These are phyloP conservation scores for Agaricus sinodeliciosus DNA, from an alignment of 768 basidiomycete species.

Conservation along the genomic window DNA sequence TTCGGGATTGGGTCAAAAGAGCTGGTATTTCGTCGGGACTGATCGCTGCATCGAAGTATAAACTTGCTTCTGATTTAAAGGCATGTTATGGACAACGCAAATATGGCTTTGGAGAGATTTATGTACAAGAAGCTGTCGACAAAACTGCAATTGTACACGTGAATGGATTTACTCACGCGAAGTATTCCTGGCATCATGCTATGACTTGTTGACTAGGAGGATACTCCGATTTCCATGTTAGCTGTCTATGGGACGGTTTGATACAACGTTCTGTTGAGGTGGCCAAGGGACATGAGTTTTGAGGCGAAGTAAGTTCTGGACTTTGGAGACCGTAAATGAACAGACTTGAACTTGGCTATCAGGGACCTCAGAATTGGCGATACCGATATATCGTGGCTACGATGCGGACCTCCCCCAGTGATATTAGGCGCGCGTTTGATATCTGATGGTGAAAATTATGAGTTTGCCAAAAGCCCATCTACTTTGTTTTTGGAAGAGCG, in stretches of 20 bases:
- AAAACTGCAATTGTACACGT: too few species aligned
- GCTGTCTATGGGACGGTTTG: slow-evolving; percentile 98
- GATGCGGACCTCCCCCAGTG: neutral
- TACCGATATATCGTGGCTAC: slow-evolving; percentile 40
- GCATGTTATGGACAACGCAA: too few species aligned
- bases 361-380: slow-evolving; percentile 88
- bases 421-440: slow-evolving; percentile 77
- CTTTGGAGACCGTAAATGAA: slow-evolving; percentile 94
- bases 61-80: too few species aligned
- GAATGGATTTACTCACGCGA: too few species aligned
- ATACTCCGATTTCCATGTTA: slow-evolving; percentile 92
- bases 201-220: slow-evolving; percentile 87
- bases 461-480: slow-evolving; percentile 94
- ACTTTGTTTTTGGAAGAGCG: slow-evolving; percentile 97
- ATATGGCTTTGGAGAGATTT: too few species aligned
- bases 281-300: slow-evolving; percentile 92
- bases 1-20: too few species aligned
- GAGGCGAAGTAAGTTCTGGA: slow-evolving; percentile 94
- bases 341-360: slow-evolving; percentile 84
- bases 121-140: too few species aligned
- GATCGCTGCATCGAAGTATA: too few species aligned
- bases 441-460: slow-evolving; percentile 98
- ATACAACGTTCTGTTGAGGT: slow-evolving; percentile 82
- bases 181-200: too few species aligned
- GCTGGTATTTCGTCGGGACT: too few species aligned